Evolutionary conservation across 2,329 filamentous ascomycete species (phyloP).

Genomic region (Colletotrichum agaves): DNA sequence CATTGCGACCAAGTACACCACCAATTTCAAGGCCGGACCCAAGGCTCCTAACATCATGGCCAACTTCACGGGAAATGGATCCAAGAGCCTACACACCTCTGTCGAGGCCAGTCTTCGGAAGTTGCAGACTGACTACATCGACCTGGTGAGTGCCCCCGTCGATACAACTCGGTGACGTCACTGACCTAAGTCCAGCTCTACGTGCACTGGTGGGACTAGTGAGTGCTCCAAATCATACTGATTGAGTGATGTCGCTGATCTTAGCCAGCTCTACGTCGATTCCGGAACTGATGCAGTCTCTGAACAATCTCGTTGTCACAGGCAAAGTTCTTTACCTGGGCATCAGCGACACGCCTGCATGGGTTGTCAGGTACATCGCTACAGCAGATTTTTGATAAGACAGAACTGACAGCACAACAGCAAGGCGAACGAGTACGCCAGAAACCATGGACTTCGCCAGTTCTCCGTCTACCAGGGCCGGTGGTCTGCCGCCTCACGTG

Average conservation of each 20-base stretch:
- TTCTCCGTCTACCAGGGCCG: constrained; percentile 77
- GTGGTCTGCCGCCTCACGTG: constrained; percentile 71
- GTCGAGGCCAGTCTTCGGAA: constrained; percentile 67
- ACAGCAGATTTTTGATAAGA: not conserved
- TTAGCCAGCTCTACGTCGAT: constrained; percentile 62
- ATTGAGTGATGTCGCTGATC: no score
- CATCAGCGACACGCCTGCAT: constrained; percentile 75
- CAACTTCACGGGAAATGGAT: constrained; percentile 68
- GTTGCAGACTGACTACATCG: constrained; percentile 75
- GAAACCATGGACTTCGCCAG: constrained; percentile 74
- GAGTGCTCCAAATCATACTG: no score
- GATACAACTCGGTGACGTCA: not conserved
- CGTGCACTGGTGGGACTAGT: constrained; percentile 74
- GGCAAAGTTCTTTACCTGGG: constrained; percentile 76
- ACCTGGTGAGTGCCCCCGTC: constrained; percentile 58
- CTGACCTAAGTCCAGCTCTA: constrained; percentile 56
- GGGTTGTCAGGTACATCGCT: constrained; percentile 63
- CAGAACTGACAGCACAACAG: constrained; percentile 41
- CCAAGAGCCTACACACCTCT: constrained; percentile 69
- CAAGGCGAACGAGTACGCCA: constrained; percentile 76
- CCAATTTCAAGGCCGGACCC: constrained; percentile 61
- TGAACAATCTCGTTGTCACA: constrained; percentile 67
- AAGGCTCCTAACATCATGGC: constrained; percentile 56
- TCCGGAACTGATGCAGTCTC: constrained; percentile 74
- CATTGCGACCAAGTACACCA: constrained; percentile 76